These are phyloP conservation scores for Linnemannia zychae DNA, from an alignment of 192 early-diverging fungal genomes.

Conservation along the genomic window DNA sequence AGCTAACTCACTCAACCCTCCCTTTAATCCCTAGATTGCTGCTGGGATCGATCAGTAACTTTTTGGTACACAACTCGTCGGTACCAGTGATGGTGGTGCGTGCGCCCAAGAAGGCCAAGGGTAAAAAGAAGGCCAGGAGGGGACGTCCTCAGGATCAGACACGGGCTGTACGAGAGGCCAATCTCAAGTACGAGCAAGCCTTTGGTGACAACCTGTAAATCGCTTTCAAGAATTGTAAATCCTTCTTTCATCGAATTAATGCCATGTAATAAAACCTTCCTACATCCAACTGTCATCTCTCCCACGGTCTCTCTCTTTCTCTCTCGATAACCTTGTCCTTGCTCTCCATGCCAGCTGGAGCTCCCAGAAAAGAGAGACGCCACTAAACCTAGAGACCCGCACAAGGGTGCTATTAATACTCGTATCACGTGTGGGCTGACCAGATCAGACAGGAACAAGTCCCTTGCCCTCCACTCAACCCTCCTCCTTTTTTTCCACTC, in stretches of 20 bases:
- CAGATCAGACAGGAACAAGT: not conserved
- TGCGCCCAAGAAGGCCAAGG: constrained; percentile 56
- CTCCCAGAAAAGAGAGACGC: not conserved
- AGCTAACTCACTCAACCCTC: not conserved
- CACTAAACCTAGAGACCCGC: not conserved
- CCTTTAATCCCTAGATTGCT: constrained; percentile 40
- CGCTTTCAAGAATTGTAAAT: too few species aligned
- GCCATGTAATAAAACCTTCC: not conserved
- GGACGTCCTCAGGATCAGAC: constrained; percentile 33
- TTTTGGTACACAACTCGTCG: constrained; percentile 66
- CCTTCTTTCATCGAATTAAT: not conserved
- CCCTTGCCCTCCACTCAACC: not conserved
- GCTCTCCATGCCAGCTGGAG: not conserved
- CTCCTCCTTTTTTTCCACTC: not conserved
- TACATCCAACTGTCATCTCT: too few species aligned
- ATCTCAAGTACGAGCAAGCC: constrained; percentile 43
- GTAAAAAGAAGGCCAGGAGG: constrained; percentile 42
- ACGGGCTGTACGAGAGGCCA: constrained; percentile 40
- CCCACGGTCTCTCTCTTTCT: too few species aligned
- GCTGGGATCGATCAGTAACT: constrained; percentile 67
- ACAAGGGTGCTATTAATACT: too few species aligned
- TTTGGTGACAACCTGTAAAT: constrained; percentile 26
- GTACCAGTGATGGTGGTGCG: constrained; percentile 66
- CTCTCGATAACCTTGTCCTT: not conserved
- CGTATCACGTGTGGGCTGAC: not conserved